Conservation (phyloP, 371 early-diverging fungal species). For the Mucor velutinosus region DNA sequence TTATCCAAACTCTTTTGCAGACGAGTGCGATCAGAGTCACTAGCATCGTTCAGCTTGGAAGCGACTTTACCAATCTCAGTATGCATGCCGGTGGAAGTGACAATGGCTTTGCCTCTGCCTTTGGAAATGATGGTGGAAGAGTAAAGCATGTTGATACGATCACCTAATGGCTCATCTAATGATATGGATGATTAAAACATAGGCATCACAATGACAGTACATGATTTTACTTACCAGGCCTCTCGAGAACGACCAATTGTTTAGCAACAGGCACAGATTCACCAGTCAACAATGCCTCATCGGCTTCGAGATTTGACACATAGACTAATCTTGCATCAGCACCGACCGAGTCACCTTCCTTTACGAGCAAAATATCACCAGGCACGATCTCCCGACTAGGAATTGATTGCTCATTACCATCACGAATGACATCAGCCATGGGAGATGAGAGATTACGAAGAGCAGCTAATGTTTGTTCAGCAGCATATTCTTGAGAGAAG, state of each 20-base stretch:
- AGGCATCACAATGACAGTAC: not conserved
- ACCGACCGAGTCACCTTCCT: conserved; percentile 86
- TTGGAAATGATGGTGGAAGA: conserved; percentile 72
- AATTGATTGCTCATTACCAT: conserved; percentile 65
- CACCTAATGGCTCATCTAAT: conserved; percentile 67
- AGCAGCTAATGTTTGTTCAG: conserved; percentile 89
- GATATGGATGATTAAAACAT: no score
- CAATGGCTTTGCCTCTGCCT: conserved; percentile 80
- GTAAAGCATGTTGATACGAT: conserved; percentile 76
- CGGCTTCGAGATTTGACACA: conserved; percentile 77
- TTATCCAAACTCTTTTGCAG: conserved; percentile 77
- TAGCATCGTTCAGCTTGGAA: conserved; percentile 71
- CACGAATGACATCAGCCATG: conserved; percentile 76
- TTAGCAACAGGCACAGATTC: conserved; percentile 80
- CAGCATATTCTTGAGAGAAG: conserved; percentile 87
- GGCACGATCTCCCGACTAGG: conserved; percentile 79
- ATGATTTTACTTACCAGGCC: conserved; percentile 22
- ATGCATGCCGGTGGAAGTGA: conserved; percentile 79
- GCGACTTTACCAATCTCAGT: conserved; percentile 93
- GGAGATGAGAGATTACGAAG: conserved; percentile 81
- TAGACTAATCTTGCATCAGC: conserved; percentile 88
- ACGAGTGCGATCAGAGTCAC: conserved; percentile 64
- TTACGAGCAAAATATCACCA: conserved; percentile 85
- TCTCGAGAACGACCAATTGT: conserved; percentile 33
- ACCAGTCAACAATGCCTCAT: conserved; percentile 89